Conservation (phyloP, 805 yeast genomes). For the Candida mattraensis region DNA sequence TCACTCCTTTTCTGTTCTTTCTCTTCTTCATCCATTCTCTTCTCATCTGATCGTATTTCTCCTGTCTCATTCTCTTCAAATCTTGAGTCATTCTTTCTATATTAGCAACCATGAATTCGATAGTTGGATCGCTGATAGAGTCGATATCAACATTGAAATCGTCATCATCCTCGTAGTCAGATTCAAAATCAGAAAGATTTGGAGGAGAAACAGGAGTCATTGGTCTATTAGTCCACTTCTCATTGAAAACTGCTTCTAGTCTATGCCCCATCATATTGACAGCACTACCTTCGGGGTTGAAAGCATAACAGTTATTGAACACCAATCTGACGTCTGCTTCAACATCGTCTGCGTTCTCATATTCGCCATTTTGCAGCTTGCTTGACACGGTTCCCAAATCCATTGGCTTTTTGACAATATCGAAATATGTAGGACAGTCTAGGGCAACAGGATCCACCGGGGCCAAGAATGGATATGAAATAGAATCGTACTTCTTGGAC, state of each 20-base stretch:
- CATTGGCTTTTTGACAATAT: slow-evolving; percentile 90
- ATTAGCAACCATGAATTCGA: slow-evolving; percentile 84
- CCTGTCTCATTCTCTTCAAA: slow-evolving; percentile 76
- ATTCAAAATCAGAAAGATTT: slow-evolving; percentile 42
- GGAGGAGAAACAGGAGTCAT: slow-evolving; percentile 62
- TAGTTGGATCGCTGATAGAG: slow-evolving; percentile 84
- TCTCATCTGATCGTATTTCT: slow-evolving; percentile 64
- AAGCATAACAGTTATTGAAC: slow-evolving; percentile 83
- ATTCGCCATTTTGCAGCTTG: slow-evolving; percentile 81
- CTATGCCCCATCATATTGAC: slow-evolving; percentile 95
- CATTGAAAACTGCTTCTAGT: slow-evolving; percentile 80
- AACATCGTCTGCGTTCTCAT: slow-evolving; percentile 85
- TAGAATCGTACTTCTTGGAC: slow-evolving; percentile 79
- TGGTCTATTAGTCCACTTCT: slow-evolving; percentile 87
- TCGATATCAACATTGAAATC: slow-evolving; percentile 59
- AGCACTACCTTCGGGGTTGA: slow-evolving; percentile 96
- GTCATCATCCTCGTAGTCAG: slow-evolving; percentile 40
- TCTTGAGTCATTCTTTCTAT: slow-evolving; percentile 82
- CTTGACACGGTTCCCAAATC: slow-evolving; percentile 83
- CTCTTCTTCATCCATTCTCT: slow-evolving; percentile 59
- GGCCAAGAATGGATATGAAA: slow-evolving; percentile 84
- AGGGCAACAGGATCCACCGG: slow-evolving; percentile 96
- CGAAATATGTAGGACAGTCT: slow-evolving; percentile 87
- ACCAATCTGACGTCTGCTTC: slow-evolving; percentile 80
- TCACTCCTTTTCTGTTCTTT: slow-evolving; percentile 41